Evolutionary conservation across 768 basidiomycete species (phyloP), one percentile per base, ranked within the genome.

Genomic region (Coprinopsis strossmayeri): DNA sequence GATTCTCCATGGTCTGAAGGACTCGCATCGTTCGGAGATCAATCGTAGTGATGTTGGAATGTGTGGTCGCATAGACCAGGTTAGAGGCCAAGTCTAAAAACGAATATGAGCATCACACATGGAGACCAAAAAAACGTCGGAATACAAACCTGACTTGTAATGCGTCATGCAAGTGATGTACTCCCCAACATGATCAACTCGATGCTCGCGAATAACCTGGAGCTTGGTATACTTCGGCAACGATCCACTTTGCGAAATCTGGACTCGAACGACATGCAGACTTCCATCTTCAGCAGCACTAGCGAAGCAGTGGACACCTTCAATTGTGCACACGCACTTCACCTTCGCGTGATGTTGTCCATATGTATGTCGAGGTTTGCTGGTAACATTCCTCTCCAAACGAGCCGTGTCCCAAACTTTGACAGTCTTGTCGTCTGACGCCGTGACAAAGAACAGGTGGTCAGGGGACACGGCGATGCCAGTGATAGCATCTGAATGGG

Each of bases 321-420:
- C 93, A 45, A 98, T 70, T 52, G 86, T 82, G 62, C 90, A 92
- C 13, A 96, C 65, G 57, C 77, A 69, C 61, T 77, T 77, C 46
- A 82, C 74, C 15, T 76, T 74, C 0, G 87, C 84, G 56, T 90
- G 70, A 40, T 74, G 72, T 48, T 74, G 72, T 10, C 65, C 64
- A 60, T 86, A 84, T 1, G 82, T 84, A 59, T 85, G 76, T 54
- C 85, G 62, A 47, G 80, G 81, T 69, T 90, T 90, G 61, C 87
- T 86, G 18, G 93, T 91, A 15, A 96, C 90, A 64, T 92, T 97
- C 49, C 94, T 77, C 61, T 97, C 95, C 38, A 98, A 72, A n/a
- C 92, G 74, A 5, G 90, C 87, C 1, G 92, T 87, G 55, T 91
- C 87, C 92, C 92, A 96, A 34, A 89, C 75, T 63, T 92, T 94